Evolutionary conservation across 768 basidiomycete genomes (phyloP), one percentile per base, ranked within the genome.

Genomic region (Suillus alpinus): DNA sequence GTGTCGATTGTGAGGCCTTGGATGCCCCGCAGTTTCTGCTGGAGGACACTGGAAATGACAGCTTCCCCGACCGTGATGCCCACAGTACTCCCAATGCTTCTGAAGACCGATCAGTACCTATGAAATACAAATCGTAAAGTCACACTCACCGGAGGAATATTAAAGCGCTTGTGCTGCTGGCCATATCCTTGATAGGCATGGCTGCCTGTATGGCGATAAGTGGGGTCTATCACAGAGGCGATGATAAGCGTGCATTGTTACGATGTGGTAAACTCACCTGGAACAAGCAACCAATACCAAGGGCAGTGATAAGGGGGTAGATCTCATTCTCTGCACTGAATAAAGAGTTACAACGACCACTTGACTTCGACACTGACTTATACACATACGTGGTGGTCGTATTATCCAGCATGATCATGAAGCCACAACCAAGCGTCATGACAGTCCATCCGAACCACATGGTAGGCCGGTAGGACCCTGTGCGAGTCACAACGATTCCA

Each of bases 51-150:
- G 1, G 87, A 78, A 63, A 86, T 87, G 60, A 92, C 86, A 2
- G 86, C 83, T 67, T 92, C 85, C 37, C 89, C 89, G 49, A 90
- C 71, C 0, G 89, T 83, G 59, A 93, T 86, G 16, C 89, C 88
- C 37, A 93, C 78, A 1, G 90, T 88, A 40, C 87, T 89, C 14
- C 91, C 91, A 55, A 92, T 68, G 2, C 81, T 84, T 66, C 89
- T 88, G 65, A 16, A 56, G 40, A 57, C 34, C 16, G 16, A 16
- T 56, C 34, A 63, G 13, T 32, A 39, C 40, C 36, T 26, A 46
- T 37, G 57, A 7, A 56, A 29, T 20, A 36, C 23, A n/a, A 52
- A 37, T 14, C 5, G 23, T 29, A 7, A 29, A 36, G 6, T 16
- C 41, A 29, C 44, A 49, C 56, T 34, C 56, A 75, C 69, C 71